Evolutionary conservation across 2,329 filamentous ascomycete genomes (phyloP), one percentile per base, ranked within the genome.

Genomic region (Pestalotiopsis sp.): DNA sequence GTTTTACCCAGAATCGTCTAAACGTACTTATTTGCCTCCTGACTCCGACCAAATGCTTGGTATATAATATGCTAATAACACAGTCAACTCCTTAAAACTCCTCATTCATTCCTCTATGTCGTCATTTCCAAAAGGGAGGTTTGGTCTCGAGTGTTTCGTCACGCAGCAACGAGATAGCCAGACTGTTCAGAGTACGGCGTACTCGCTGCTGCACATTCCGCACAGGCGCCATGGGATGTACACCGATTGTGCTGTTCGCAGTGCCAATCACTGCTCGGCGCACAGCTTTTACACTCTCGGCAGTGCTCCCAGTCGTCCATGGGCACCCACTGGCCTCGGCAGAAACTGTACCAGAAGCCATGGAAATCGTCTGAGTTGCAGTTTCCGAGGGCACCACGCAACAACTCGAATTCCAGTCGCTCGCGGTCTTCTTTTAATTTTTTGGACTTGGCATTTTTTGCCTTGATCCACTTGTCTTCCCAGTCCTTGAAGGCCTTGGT

Each of bases 291-390:
- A 63, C 77, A 79, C 72, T 79, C 76, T 49, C 75, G 70, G 67
- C 77, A 79, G 63, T 79, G 77, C 14, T 77, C 70, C 74, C 74
- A 77, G 56, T 70, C 68, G 31, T 77, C 72, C 45, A 72, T 70
- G 9, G 70, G 66, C 13, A 78, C 75, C 78, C 78, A 79, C 38
- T 73, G 71, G 38, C 76, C 72, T 62, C 72, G 70, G 68, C 78
- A 79, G 68, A 79, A 79, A 70, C 78, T 78, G 67, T 79, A 79
- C 71, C 74, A 75, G 68, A 72, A 75, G 25, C 78, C 78, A 62
- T 78, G 62, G 67, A 79, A 79, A 65, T 75, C 76, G 65, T 77
- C 72, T 62, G 73, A 71, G 59, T 73, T 76, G 63, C 72, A 73
- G 40, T 76, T 77, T 23, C 78, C 78, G 23, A 79, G 70, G 1